A percentile compares a stretch with the other conserved stretches of the same genome.
phyloP scores from a whole-genome alignment of 495 filamentous ascomycete species.

The Bryoglossum gracile region DNA sequence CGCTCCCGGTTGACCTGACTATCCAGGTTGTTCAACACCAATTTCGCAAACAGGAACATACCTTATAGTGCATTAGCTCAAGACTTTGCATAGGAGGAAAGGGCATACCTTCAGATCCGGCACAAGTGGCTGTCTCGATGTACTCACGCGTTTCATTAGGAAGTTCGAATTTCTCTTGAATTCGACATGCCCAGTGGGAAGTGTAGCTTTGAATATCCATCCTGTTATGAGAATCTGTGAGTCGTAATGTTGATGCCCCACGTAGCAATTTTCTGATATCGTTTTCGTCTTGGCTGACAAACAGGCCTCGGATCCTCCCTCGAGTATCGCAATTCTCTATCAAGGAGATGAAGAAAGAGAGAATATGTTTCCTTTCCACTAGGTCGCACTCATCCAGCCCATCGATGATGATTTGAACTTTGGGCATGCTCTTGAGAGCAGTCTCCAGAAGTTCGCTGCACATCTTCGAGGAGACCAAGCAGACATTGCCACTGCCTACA shows the following conservation, averaged over 20 bases:
- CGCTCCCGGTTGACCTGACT: constrained; percentile 26
- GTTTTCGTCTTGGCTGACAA: constrained; percentile 33
- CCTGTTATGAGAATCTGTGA: constrained; percentile 24
- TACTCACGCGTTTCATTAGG: constrained; percentile 13
- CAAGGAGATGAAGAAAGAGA: constrained; percentile 24
- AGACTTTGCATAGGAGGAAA: not conserved
- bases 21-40: constrained; percentile 36
- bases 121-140: constrained; percentile 14
- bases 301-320: constrained; percentile 31
- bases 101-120: constrained; percentile 6
- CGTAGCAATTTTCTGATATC: constrained; percentile 28
- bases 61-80: not conserved
- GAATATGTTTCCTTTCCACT: constrained; percentile 24
- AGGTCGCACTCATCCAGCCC: constrained; percentile 38
- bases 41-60: constrained; percentile 44
- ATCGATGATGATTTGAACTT: constrained; percentile 35
- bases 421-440: constrained; percentile 23
- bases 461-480: constrained; percentile 21
- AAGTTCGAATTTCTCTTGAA: constrained; percentile 26
- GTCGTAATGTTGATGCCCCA: constrained; percentile 21
- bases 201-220: constrained; percentile 29
- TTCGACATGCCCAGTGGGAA: constrained; percentile 12
- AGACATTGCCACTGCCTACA: constrained; percentile 22
- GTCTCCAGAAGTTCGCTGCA: constrained; percentile 28
- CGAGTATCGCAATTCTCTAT: constrained; percentile 23